Evolutionary conservation across 2,329 filamentous ascomycete genomes (phyloP).

Genomic region (Monosporascus sp.): DNA sequence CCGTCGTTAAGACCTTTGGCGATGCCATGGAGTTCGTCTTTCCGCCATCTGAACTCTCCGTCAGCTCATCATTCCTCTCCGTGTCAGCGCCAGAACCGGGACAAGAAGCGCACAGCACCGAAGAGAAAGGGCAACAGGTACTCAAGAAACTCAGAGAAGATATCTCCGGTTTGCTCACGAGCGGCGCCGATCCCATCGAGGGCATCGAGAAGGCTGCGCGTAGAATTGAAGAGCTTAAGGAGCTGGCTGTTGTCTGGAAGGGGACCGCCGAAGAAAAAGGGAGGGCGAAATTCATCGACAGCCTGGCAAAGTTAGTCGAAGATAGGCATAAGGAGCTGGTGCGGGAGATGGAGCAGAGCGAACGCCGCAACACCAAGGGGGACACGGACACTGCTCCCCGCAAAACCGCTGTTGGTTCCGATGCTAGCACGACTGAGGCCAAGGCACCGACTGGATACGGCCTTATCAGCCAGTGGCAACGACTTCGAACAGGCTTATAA

Average conservation of each 20-base stretch:
- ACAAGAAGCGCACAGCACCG: slow-evolving; percentile 57
- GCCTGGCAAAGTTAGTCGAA: slow-evolving; percentile 75
- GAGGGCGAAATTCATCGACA: slow-evolving; percentile 73
- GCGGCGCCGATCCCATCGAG: slow-evolving; percentile 50
- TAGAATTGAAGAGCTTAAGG: slow-evolving; percentile 71
- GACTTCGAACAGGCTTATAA: slow-evolving; percentile 49
- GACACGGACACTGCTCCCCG: slow-evolving; percentile 27
- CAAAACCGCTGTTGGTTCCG: slow-evolving; percentile 28
- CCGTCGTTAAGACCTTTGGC: slow-evolving; percentile 86
- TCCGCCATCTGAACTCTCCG: slow-evolving; percentile 78
- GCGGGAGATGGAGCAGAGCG: slow-evolving; percentile 43
- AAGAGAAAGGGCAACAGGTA: slow-evolving; percentile 84
- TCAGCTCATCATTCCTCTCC: slow-evolving; percentile 80
- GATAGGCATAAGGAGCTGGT: slow-evolving; percentile 57
- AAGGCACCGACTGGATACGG: slow-evolving; percentile 50
- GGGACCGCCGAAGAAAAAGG: slow-evolving; percentile 95
- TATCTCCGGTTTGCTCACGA: slow-evolving; percentile 60
- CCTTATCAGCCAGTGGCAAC: slow-evolving; percentile 58
- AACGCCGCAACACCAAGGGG: slow-evolving; percentile 29
- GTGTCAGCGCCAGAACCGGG: slow-evolving; percentile 80
- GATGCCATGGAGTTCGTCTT: slow-evolving; percentile 95
- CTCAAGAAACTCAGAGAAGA: slow-evolving; percentile 66
- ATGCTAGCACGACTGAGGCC: slow-evolving; percentile 28
- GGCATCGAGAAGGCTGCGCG: slow-evolving; percentile 70
- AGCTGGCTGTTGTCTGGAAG: slow-evolving; percentile 79